These are phyloP conservation scores for Rhypophila decipiens DNA, from an alignment of 495 filamentous ascomycete genomes.

Conservation along the genomic window DNA sequence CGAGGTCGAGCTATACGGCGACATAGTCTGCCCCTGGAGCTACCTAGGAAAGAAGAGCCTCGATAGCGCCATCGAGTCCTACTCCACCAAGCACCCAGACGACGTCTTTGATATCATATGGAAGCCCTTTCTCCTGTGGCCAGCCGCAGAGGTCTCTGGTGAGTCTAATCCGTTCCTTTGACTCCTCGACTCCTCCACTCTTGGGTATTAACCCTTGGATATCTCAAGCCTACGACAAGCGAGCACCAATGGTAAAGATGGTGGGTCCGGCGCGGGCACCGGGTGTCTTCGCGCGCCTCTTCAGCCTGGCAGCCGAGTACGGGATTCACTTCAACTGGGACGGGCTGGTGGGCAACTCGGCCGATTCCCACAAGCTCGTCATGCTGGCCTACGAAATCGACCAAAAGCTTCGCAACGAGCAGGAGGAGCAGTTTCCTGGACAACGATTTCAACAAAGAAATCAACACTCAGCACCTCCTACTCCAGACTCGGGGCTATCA, in stretches of 20 bases:
- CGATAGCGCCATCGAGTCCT: conserved; percentile 56
- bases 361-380: conserved; percentile 71
- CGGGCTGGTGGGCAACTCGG: conserved; percentile 66
- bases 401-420: too few species aligned
- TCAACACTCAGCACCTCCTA: neutral
- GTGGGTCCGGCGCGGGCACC: conserved; percentile 10
- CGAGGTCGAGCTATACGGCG: conserved; percentile 64
- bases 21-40: conserved; percentile 82
- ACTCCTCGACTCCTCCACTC: too few species aligned
- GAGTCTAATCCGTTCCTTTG: conserved; percentile 2
- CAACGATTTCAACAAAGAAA: too few species aligned
- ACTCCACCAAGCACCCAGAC: conserved; percentile 50
- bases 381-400: conserved; percentile 57
- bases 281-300: conserved; percentile 14
- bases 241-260: conserved; percentile 2
- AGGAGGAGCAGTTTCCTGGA: too few species aligned
- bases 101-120: conserved; percentile 61
- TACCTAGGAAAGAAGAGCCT: conserved; percentile 74
- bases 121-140: conserved; percentile 73
- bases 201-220: neutral
- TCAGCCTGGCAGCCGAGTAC: conserved; percentile 7
- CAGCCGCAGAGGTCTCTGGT: conserved; percentile 41
- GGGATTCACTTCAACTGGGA: conserved; percentile 67
- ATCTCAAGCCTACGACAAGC: conserved; percentile 12
- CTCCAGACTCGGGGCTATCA: neutral